A percentile compares a stretch with the other conserved stretches of the same genome.
Evolutionary conservation across 139 green algal genomes (phyloP).

Genomic region (Coelastrella sp.): DNA sequence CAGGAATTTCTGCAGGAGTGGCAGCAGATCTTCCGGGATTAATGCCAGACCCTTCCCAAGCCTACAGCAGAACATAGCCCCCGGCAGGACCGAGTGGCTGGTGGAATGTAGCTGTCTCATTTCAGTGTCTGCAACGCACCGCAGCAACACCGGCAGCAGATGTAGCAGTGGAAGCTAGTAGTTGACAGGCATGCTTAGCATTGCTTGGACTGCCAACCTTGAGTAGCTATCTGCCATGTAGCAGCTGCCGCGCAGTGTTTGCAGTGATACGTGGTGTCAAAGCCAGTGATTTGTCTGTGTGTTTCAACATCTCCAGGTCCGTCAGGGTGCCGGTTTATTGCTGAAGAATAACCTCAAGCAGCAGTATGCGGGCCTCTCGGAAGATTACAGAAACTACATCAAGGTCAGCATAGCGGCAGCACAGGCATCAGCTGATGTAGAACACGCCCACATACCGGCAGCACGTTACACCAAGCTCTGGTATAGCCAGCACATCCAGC

Average conservation of each 20-base stretch:
- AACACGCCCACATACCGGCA: no score
- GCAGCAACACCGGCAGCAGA: neutral
- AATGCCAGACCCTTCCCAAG: no score
- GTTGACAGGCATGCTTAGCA: neutral
- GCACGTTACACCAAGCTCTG: no score
- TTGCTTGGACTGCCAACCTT: neutral
- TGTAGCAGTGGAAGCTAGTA: neutral
- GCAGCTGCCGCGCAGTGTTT: neutral
- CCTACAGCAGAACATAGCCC: no score
- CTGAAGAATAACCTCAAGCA: conserved; percentile 97
- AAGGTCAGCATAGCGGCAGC: conserved; percentile 63
- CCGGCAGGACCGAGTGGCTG: no score
- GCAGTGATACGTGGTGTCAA: neutral
- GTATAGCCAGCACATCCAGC: no score
- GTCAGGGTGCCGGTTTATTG: conserved; percentile 93
- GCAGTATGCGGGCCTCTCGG: conserved; percentile 66
- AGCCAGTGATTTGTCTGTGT: neutral
- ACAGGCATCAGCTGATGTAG: no score
- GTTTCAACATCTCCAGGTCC: conserved; percentile 66
- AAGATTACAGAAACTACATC: conserved; percentile 82
- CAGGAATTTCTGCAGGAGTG: no score
- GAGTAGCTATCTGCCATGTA: neutral
- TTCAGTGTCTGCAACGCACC: no score
- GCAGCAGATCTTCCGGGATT: no score
- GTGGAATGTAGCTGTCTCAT: no score